phyloP scores from a whole-genome alignment of 257 asterid species.

The Lycium ferocissimum region DNA sequence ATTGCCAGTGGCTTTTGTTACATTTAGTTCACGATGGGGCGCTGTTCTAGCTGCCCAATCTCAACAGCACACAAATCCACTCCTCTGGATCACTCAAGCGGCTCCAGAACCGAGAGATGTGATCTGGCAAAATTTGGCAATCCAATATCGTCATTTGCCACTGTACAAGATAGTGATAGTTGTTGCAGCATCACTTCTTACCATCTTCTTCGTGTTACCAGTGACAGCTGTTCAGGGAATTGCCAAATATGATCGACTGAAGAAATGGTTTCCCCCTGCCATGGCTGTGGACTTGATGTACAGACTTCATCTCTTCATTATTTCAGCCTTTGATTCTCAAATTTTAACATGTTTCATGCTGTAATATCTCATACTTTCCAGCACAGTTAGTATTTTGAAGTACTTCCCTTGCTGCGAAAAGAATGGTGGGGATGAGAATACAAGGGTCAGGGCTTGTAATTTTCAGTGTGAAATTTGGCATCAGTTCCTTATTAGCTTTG shows the following conservation, averaged over 20 bases:
- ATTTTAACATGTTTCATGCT: conserved; percentile 13
- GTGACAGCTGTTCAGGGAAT: conserved; percentile 95
- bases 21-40: conserved; percentile 90
- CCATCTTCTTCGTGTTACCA: conserved; percentile 90
- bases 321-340: not conserved
- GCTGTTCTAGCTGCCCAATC: conserved; percentile 96
- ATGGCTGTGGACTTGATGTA: conserved; percentile 89
- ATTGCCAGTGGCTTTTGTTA: conserved; percentile 88
- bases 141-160: conserved; percentile 63
- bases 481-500: not conserved
- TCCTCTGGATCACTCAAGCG: conserved; percentile 83
- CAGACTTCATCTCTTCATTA: conserved; percentile 35
- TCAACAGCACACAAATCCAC: conserved; percentile 84
- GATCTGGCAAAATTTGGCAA: conserved; percentile 74
- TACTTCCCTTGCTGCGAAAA: not conserved
- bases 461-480: not conserved
- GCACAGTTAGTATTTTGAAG: conserved; percentile 3
- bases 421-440: conserved; percentile 18
- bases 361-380: not conserved
- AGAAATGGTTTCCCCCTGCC: conserved; percentile 96
- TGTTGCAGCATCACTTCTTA: conserved; percentile 67
- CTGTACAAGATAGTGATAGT: conserved; percentile 62
- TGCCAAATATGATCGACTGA: conserved; percentile 74
- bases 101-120: conserved; percentile 98
- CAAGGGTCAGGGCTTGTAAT: not conserved